These are phyloP conservation scores for Tolypocladium album DNA, from an alignment of 2,329 filamentous ascomycete genomes.

Conservation along the genomic window DNA sequence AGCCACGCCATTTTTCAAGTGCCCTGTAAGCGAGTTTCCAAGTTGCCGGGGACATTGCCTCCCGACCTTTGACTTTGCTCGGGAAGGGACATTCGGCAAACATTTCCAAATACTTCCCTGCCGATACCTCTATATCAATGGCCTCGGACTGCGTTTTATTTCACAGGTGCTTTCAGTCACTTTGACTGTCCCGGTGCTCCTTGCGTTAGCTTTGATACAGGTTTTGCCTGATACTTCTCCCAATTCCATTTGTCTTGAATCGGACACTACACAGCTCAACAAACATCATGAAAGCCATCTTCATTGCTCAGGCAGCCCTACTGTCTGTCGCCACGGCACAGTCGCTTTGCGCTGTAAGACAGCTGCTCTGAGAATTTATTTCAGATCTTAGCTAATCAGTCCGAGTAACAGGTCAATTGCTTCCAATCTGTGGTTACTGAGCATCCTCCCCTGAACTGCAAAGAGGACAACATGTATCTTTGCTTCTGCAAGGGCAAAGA, in stretches of 20 bases:
- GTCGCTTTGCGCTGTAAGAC: background rate
- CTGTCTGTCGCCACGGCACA: background rate
- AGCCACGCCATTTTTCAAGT: background rate
- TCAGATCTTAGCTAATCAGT: background rate
- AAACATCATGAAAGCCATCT: background rate
- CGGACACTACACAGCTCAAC: background rate
- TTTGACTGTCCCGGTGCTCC: background rate
- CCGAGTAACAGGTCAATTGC: conserved; percentile 11
- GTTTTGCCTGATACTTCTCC: background rate
- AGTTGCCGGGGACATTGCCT: background rate
- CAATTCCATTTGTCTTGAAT: background rate
- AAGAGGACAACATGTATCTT: conserved; percentile 18
- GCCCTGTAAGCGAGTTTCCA: background rate
- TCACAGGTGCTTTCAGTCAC: background rate
- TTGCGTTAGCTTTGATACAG: too few relatives aligned
- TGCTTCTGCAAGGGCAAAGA: conserved; percentile 17
- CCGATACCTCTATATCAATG: background rate
- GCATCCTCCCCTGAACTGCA: conserved; percentile 15
- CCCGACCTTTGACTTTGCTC: background rate
- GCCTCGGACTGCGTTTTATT: background rate
- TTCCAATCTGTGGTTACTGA: conserved; percentile 16
- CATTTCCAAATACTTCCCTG: background rate
- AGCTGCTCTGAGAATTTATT: too few relatives aligned
- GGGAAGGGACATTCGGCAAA: background rate
- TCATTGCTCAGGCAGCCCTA: background rate